Evolutionary conservation across 352 stramenopile species (phyloP), one percentile per base, ranked within the genome.

Genomic region (Globisporangium takayamanum): DNA sequence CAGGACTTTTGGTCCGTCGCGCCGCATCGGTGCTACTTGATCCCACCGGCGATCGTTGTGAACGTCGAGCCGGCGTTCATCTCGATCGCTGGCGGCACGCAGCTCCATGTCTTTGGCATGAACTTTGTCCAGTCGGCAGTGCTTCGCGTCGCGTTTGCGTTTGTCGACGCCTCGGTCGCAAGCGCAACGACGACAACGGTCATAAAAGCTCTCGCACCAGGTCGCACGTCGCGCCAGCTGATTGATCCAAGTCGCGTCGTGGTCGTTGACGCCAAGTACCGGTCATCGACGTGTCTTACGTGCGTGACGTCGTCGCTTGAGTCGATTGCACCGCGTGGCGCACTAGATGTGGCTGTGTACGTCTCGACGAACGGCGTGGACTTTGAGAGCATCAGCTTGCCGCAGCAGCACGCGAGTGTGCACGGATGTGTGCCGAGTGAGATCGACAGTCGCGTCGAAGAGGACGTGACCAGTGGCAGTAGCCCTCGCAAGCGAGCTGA

Each of bases 1-100:
- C 78, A 88, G 57, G 76, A 88, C 46, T 88, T 84, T 20, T 77
- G 74, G 70, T 85, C 78, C 0, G 48, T 70, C 1, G 72, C 72
- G 14, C 73, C 76, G 1, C 42, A 55, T 14, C 15, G 50, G 6
- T 75, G 73, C 48, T 84, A 78, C 26, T 57, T 73, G 14, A 55
- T 64, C 0, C 70, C 71, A 5, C 71, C 72, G 1, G 66, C 75
- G 5, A 66, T 83, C 11, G 44, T 84, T 7, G 12, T 78, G 30
- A 62, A 64, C 47, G 63, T 75, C 2, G 69, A 80, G 51, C 76
- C 73, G 1, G 66, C 67, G 18, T 81, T 73, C 50, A 68, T 85
- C 11, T 77, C 55, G 5, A 68, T 83, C 36, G 55, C 51, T n/a
- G 76, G 73, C 1, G 73, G 76, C 2, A 69, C 76, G 7, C 46